Percentiles rank a stretch among this genome's conserved stretches.
These are phyloP conservation scores for Lasiosphaeris hirsuta DNA, from an alignment of 495 filamentous ascomycete species.

Conservation along the genomic window DNA sequence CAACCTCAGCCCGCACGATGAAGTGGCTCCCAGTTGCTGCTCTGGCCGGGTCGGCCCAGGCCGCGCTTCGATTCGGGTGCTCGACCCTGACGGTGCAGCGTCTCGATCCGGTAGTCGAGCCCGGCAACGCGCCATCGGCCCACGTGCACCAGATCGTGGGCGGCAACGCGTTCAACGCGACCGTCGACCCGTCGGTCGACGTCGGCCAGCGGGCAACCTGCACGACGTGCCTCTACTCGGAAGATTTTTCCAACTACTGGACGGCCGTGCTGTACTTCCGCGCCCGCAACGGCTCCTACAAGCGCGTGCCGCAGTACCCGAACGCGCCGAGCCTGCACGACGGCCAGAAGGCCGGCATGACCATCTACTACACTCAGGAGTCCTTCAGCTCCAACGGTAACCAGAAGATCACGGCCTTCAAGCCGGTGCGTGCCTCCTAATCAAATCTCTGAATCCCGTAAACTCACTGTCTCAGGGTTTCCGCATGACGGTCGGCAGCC, in stretches of 20 bases:
- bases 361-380: slow-evolving; percentile 43
- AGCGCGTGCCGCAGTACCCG: slow-evolving; percentile 37
- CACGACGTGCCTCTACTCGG: slow-evolving; percentile 20
- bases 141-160: slow-evolving; percentile 48
- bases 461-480: no score
- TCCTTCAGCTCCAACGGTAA: slow-evolving; percentile 34
- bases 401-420: slow-evolving; percentile 40
- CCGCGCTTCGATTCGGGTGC: slow-evolving; percentile 44
- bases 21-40: slow-evolving; percentile 39
- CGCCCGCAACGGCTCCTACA: slow-evolving; percentile 43
- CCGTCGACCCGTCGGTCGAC: slow-evolving; percentile 36
- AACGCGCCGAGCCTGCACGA: slow-evolving; percentile 26
- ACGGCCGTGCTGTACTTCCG: slow-evolving; percentile 46
- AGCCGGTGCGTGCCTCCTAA: slow-evolving; percentile 12
- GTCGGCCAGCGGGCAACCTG: slow-evolving; percentile 34
- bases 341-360: slow-evolving; percentile 39
- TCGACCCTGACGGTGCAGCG: slow-evolving; percentile 42
- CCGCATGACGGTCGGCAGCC: slow-evolving; percentile 69
- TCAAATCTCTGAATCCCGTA: not conserved
- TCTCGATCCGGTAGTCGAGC: slow-evolving; percentile 41
- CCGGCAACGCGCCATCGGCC: slow-evolving; percentile 33
- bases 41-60: slow-evolving; percentile 35
- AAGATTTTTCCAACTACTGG: slow-evolving; percentile 31
- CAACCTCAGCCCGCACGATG: slow-evolving; percentile 23
- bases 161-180: slow-evolving; percentile 46